A percentile compares a stretch with the other conserved stretches of the same genome.
phyloP scores from a whole-genome alignment of 139 green algal species.

The Micractinium conductrix region DNA sequence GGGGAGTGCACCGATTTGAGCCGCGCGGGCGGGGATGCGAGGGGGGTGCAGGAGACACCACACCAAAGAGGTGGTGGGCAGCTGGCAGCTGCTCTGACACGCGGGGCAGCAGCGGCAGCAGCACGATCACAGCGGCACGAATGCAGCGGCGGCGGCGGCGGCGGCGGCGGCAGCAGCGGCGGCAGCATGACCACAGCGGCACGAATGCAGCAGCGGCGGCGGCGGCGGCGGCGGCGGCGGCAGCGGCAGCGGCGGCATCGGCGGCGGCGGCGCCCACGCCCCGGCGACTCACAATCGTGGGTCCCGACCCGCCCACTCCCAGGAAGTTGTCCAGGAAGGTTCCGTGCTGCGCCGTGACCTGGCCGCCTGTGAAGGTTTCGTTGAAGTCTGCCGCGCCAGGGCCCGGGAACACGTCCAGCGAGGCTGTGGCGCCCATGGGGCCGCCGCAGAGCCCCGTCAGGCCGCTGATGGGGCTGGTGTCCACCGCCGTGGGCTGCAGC shows the following conservation, averaged over 20 bases:
- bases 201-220: too few relatives aligned
- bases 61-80: background rate
- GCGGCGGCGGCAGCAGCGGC: too few relatives aligned
- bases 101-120: background rate
- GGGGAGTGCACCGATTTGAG: background rate
- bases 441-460: background rate
- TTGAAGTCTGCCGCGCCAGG: background rate
- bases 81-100: too few relatives aligned
- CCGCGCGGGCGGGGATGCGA: background rate
- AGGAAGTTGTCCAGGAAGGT: conserved; percentile 24
- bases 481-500: background rate
- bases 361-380: background rate
- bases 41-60: too few relatives aligned
- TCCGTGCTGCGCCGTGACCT: background rate
- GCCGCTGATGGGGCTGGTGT: conserved; percentile 21
- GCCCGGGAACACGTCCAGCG: conserved; percentile 4
- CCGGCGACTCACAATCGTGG: background rate
- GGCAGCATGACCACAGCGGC: too few relatives aligned
- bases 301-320: conserved; percentile 3
- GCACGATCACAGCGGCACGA: background rate
- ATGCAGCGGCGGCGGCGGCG: too few relatives aligned
- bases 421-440: background rate
- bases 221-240: too few relatives aligned
- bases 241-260: too few relatives aligned
- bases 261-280: too few relatives aligned